Percentiles rank a stretch among this genome's conserved stretches.
These are phyloP conservation scores for Poa pratensis DNA, from an alignment of 176 grass and related monocot genomes.

Conservation along the genomic window DNA sequence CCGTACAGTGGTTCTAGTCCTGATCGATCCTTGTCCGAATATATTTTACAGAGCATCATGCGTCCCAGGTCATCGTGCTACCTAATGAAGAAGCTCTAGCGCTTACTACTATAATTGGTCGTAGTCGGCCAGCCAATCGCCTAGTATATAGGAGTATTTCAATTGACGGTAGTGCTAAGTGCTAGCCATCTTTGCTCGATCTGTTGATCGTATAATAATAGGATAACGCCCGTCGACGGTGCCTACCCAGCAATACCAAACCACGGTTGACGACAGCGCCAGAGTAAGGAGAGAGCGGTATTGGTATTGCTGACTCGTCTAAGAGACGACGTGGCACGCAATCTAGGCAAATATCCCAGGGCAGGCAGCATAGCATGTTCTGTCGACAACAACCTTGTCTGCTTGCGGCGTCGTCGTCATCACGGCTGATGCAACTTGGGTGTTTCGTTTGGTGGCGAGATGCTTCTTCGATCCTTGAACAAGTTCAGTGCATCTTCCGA, in stretches of 20 bases:
- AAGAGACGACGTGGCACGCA: not conserved
- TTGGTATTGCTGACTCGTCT: not conserved
- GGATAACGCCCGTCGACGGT: too few relatives aligned
- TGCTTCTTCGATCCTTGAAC: too few relatives aligned
- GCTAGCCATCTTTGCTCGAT: too few relatives aligned
- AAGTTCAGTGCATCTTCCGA: too few relatives aligned
- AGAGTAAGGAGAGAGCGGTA: not conserved
- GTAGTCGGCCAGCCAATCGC: not conserved
- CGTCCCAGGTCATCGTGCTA: constrained; percentile 7
- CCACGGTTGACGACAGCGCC: not conserved
- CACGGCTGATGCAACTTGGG: too few relatives aligned
- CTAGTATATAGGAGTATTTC: too few relatives aligned
- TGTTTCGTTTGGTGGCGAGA: too few relatives aligned
- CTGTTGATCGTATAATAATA: too few relatives aligned
- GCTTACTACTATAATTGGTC: not conserved
- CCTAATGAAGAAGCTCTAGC: not conserved
- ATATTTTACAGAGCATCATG: not conserved
- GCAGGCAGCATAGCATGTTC: not conserved
- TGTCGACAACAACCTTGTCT: not conserved
- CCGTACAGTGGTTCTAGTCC: not conserved
- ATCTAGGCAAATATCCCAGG: not conserved
- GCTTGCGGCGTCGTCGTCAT: not conserved
- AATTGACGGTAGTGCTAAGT: too few relatives aligned
- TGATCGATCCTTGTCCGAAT: too few relatives aligned
- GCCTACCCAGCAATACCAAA: not conserved